phyloP scores from a whole-genome alignment of 2,329 filamentous ascomycete genomes.

The Aspergillus aculeatinus region DNA sequence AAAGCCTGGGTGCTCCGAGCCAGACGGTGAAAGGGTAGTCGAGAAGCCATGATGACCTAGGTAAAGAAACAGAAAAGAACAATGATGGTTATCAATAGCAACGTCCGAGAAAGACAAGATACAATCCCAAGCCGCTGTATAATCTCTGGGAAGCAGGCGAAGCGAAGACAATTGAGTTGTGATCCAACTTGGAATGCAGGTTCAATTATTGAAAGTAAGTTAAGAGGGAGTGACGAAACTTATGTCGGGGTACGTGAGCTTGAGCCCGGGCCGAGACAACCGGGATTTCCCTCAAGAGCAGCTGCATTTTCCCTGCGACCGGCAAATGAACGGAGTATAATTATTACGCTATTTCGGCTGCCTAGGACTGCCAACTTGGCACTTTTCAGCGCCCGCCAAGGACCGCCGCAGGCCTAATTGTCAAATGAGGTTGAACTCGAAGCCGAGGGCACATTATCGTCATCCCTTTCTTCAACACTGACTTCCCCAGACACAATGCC shows the following conservation, averaged over 20 bases:
- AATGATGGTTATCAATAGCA: neutral
- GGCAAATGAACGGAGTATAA: conserved; percentile 34
- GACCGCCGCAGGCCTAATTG: neutral
- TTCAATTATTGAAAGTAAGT: neutral
- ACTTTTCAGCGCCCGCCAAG: conserved; percentile 14
- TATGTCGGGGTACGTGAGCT: conserved; percentile 16
- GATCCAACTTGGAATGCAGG: neutral
- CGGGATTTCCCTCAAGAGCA: conserved; percentile 27
- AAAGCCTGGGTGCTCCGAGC: conserved; percentile 29
- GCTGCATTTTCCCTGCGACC: conserved; percentile 20
- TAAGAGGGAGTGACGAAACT: conserved; percentile 18
- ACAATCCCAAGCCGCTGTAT: neutral
- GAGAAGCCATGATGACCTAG: conserved; percentile 37
- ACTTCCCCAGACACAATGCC: conserved; percentile 32
- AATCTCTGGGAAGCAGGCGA: neutral
- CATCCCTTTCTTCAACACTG: neutral
- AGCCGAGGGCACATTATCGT: neutral
- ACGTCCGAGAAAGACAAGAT: neutral
- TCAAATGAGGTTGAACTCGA: neutral
- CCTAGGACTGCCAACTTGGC: conserved; percentile 21
- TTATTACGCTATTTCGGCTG: conserved; percentile 33
- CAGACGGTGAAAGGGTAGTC: conserved; percentile 38
- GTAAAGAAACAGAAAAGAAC: neutral
- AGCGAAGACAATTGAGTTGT: neutral
- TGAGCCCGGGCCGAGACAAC: conserved; percentile 30